Evolutionary conservation across 805 yeast genomes (phyloP).

Genomic region (Monosporozyma unispora): DNA sequence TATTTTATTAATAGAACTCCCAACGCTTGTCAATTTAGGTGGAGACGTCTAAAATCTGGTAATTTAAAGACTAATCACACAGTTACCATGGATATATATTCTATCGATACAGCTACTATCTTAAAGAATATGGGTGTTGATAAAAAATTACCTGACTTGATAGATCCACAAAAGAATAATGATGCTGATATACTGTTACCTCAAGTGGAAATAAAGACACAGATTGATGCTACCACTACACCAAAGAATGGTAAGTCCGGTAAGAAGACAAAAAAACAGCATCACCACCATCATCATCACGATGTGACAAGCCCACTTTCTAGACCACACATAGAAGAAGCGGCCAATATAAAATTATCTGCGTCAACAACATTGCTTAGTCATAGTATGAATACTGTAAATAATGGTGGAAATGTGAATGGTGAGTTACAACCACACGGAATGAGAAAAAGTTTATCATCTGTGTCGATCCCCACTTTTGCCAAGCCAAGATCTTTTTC

Average conservation of each 20-base stretch:
- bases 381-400: not conserved
- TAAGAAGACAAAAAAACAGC: not conserved
- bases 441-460: constrained; percentile 1
- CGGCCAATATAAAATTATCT: not conserved
- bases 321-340: not conserved
- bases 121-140: constrained; percentile 3
- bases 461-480: constrained; percentile 4
- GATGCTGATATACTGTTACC: not conserved
- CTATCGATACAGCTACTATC: constrained; percentile 1
- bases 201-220: not conserved
- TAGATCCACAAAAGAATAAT: not conserved
- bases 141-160: not conserved
- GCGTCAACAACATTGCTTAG: not conserved
- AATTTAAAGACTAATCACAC: constrained; percentile 31
- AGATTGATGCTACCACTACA: not conserved
- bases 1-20: constrained; percentile 77
- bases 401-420: not conserved
- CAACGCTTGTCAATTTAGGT: constrained; percentile 82
- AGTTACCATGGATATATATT: constrained; percentile 12
- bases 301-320: not conserved
- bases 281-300: not conserved
- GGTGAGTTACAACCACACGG: not conserved
- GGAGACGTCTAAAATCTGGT: constrained; percentile 61
- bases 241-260: not conserved
- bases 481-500: constrained; percentile 28